Evolutionary conservation across 1,284 basidiomycete species (phyloP).

Genomic region (Rhodotorula sp.): DNA sequence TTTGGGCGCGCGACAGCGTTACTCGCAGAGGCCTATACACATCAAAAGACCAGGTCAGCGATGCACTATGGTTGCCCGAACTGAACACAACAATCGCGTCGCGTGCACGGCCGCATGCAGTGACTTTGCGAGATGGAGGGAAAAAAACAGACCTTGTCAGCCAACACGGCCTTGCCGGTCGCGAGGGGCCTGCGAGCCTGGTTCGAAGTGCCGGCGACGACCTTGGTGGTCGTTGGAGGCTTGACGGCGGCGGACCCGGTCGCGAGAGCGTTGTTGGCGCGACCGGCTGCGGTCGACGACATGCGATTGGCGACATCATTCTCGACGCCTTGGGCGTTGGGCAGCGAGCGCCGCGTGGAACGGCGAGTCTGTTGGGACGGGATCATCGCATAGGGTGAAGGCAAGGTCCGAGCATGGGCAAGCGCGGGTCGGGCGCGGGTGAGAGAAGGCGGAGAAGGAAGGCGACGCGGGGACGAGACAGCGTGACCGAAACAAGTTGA

Average conservation of each 20-base stretch:
- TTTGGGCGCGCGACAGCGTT: slow-evolving; percentile 23
- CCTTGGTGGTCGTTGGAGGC: slow-evolving; percentile 9
- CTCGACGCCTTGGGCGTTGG: slow-evolving; percentile 31
- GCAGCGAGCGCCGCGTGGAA: slow-evolving; percentile 35
- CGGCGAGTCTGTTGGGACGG: slow-evolving; percentile 31
- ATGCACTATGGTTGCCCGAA: no score
- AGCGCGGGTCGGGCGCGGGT: neutral
- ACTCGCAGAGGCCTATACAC: slow-evolving; percentile 6
- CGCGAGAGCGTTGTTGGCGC: neutral
- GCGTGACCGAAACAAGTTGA: slow-evolving; percentile 22
- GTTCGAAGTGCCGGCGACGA: slow-evolving; percentile 2
- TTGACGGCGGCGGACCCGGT: neutral
- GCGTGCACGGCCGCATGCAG: slow-evolving; percentile 6
- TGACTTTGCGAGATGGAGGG: neutral
- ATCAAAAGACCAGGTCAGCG: no score
- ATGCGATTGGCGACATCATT: slow-evolving; percentile 33
- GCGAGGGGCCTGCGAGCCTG: neutral
- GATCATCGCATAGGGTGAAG: neutral
- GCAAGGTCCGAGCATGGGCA: neutral
- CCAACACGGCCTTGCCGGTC: slow-evolving; percentile 12
- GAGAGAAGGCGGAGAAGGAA: neutral
- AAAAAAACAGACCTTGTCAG: slow-evolving; percentile 26
- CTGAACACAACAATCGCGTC: neutral
- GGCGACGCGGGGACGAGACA: slow-evolving; percentile 1
- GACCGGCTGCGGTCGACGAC: neutral